Base-by-base conservation (phyloP, 1,284 basidiomycete species). In the Schizophyllum amplum region DNA sequence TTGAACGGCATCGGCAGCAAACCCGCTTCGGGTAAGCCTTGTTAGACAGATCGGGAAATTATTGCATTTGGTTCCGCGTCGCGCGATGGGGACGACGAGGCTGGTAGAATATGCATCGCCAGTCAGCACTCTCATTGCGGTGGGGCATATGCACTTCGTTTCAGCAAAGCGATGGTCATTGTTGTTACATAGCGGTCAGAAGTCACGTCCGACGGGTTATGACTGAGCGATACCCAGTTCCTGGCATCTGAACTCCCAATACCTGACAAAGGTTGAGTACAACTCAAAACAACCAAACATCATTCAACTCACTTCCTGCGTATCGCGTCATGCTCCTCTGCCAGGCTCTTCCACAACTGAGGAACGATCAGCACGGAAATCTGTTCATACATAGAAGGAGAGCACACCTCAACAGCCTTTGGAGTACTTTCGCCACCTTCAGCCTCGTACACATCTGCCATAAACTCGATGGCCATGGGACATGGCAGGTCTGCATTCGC, bases 391-490 rank as follows among this genome's bases (percentile, higher is more conserved):
- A n/a, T n/a, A 27, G 55, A 17, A 25, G 42, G 13, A 57, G 58
- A n/a, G 59, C 72, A 56, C 60, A 84, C 83, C 69, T 79, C 75
- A 2, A 76, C 73, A 4, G 84, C 83, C 63, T 78, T 75, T 22
- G 69, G 62, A 0, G 78, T 69, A 24, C 73, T 71, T 5, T 75
- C 73, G n/a, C 69, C 71, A 0, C 78, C 82, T 51, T 79, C 76
- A 58, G 80, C 72, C 64, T 87, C 83, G 61, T 86, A 76, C 1
- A 87, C 77, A 65, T 97, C 94, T 0, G 92, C 94, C 59, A 92
- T 65, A 68, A 94, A 93, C 70, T 97, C 94, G 53, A 96, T 75
- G 4, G 93, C 94, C 24, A 82, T 76, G 1, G 81, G 74, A 55
- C 86, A 85, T 2, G 92, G 92, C 17, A 94, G 71, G 55, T 87